Conservation (phyloP, 2,329 filamentous ascomycete genomes). For the Fusarium ambrosium region DNA sequence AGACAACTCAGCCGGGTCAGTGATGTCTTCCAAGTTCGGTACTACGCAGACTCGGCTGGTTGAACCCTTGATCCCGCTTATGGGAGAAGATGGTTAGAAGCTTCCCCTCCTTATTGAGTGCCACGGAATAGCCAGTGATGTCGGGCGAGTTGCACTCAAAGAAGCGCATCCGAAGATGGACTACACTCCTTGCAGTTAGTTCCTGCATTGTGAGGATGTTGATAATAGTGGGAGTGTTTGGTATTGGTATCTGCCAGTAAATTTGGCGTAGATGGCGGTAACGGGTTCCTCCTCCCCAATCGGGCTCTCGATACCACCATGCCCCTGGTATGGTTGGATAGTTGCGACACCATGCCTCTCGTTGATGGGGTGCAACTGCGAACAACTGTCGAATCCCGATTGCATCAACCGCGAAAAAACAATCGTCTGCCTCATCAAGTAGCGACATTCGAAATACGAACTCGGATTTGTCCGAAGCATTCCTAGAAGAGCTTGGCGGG, state of each 20-base stretch:
- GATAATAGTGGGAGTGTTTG: not conserved
- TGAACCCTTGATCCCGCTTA: not conserved
- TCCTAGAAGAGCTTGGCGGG: not conserved
- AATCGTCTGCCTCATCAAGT: not conserved
- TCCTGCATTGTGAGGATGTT: not conserved
- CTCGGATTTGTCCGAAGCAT: not conserved
- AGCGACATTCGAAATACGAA: not conserved
- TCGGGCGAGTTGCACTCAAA: not conserved
- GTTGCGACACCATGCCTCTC: not conserved
- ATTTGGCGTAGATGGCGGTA: rapidly evolving
- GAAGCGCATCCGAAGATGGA: not conserved
- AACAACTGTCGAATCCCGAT: not conserved
- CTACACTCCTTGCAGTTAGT: not conserved
- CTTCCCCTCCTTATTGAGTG: not conserved
- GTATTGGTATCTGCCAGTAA: not conserved
- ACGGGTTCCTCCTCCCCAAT: too few species aligned
- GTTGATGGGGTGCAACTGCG: not conserved
- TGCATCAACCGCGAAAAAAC: not conserved
- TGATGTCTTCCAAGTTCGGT: not conserved
- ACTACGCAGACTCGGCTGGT: not conserved
- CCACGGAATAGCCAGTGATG: not conserved
- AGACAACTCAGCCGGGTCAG: not conserved
- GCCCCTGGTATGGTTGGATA: not conserved
- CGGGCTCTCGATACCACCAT: too few species aligned
- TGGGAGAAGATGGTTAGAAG: not conserved